Evolutionary conservation across 2,329 filamentous ascomycete species (phyloP).

Genomic region (Verticillium klebahnii): DNA sequence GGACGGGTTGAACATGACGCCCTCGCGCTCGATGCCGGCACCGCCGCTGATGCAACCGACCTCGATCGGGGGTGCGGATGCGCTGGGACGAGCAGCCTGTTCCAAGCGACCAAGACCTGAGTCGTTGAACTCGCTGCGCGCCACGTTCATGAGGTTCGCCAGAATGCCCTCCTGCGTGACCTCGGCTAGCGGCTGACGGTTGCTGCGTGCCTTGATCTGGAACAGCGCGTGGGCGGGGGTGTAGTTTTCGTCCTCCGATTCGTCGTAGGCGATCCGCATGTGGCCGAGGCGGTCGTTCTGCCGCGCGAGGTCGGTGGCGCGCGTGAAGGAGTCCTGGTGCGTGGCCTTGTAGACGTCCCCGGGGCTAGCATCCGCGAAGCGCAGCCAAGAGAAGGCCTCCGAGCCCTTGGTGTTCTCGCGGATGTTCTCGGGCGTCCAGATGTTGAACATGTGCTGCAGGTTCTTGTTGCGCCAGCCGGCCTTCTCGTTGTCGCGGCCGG

Average conservation of each 20-base stretch:
- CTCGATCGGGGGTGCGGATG: constrained; percentile 80
- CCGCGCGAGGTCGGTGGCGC: constrained; percentile 57
- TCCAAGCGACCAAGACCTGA: constrained; percentile 76
- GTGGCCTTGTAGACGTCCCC: constrained; percentile 68
- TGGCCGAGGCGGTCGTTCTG: constrained; percentile 57
- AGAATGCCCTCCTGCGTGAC: constrained; percentile 70
- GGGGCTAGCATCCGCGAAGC: constrained; percentile 75
- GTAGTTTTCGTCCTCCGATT: constrained; percentile 55
- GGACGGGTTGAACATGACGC: constrained; percentile 71
- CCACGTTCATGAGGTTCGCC: constrained; percentile 73
- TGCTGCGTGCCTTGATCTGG: constrained; percentile 68
- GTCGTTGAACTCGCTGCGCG: constrained; percentile 57
- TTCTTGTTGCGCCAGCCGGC: constrained; percentile 80
- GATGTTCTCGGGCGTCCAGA: constrained; percentile 81
- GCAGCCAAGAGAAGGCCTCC: constrained; percentile 80
- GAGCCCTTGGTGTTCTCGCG: constrained; percentile 55
- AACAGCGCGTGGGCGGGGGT: constrained; percentile 75
- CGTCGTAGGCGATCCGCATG: constrained; percentile 67
- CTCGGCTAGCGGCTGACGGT: constrained; percentile 62
- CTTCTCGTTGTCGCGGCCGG: constrained; percentile 66
- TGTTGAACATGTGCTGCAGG: constrained; percentile 78
- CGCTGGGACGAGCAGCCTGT: constrained; percentile 71
- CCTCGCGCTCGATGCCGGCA: constrained; percentile 61
- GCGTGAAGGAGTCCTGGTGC: constrained; percentile 67
- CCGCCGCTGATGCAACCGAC: constrained; percentile 69